These are phyloP conservation scores for Laetiporus sulphureus DNA, from an alignment of 1,284 basidiomycete species.

Conservation along the genomic window DNA sequence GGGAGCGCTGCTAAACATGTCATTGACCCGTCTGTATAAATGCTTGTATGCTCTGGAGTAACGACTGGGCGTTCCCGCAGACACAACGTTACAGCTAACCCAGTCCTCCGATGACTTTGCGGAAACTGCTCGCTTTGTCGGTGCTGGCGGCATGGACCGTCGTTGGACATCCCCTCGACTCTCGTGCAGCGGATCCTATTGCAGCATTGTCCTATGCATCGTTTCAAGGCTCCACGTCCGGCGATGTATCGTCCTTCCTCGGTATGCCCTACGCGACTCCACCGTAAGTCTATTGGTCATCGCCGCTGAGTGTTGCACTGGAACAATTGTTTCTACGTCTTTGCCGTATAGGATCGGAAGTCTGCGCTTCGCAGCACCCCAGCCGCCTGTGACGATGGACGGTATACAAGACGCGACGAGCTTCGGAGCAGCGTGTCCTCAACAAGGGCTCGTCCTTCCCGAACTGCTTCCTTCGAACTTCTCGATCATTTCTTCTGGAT, in stretches of 20 bases:
- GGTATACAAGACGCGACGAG: slow-evolving; percentile 10
- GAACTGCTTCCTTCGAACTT: slow-evolving; percentile 1
- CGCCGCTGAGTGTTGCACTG: too few relatives aligned
- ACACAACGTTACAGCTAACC: too few relatives aligned
- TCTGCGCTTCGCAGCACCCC: slow-evolving; percentile 23
- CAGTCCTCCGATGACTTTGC: too few relatives aligned
- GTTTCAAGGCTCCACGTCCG: slow-evolving; percentile 5
- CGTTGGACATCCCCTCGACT: not conserved
- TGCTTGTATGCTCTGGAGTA: too few relatives aligned
- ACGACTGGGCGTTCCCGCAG: too few relatives aligned
- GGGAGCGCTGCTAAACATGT: too few relatives aligned
- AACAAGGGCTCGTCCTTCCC: slow-evolving; percentile 6
- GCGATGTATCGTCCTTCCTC: slow-evolving; percentile 8
- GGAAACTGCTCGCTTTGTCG: not conserved
- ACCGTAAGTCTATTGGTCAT: slow-evolving; percentile 8
- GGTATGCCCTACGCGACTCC: slow-evolving; percentile 16
- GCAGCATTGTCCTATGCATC: slow-evolving; percentile 5
- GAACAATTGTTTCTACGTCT: not conserved
- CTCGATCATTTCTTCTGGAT: not conserved
- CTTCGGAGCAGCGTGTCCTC: slow-evolving; percentile 11
- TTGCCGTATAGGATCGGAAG: slow-evolving; percentile 30
- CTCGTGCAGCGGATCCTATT: not conserved
- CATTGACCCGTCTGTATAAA: too few relatives aligned
- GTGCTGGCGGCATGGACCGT: not conserved
- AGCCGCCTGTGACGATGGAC: slow-evolving; percentile 2